These are phyloP conservation scores for Saccharomycopsis fibuligera DNA, from an alignment of 805 yeast species.

Conservation along the genomic window DNA sequence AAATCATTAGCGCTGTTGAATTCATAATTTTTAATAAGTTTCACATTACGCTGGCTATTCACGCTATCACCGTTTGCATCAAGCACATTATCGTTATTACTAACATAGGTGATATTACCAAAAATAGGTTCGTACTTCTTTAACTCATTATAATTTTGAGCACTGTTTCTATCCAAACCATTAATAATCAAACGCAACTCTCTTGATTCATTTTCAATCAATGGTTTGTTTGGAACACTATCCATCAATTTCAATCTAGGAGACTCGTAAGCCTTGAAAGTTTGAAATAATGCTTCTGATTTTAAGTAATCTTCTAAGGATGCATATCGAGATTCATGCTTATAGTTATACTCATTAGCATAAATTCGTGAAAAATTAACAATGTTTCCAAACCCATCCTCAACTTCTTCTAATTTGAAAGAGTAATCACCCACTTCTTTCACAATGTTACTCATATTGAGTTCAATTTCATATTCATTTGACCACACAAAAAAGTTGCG, in stretches of 20 bases:
- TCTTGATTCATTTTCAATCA: conserved; percentile 14
- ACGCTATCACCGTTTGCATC: background rate
- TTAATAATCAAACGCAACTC: conserved; percentile 16
- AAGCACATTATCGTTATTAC: conserved; percentile 24
- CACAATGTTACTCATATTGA: conserved; percentile 34
- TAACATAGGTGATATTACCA: conserved; percentile 29
- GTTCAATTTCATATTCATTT: conserved; percentile 36
- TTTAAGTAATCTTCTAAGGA: conserved; percentile 15
- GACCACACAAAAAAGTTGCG: conserved; percentile 29
- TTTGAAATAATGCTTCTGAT: conserved; percentile 6
- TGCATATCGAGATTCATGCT: conserved; percentile 20
- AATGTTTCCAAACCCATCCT: conserved; percentile 62
- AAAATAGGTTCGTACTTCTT: conserved; percentile 27
- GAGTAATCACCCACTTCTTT: conserved; percentile 43
- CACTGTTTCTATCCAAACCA: conserved; percentile 2
- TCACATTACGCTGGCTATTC: conserved; percentile 20
- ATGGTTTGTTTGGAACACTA: conserved; percentile 10
- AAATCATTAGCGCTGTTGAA: conserved; percentile 28
- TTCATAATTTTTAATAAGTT: conserved; percentile 22
- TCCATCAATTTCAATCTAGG: conserved; percentile 47
- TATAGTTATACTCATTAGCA: conserved; percentile 22
- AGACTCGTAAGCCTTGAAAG: conserved; percentile 47
- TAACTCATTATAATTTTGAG: conserved; percentile 6
- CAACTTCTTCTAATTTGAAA: conserved; percentile 51
- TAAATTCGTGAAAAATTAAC: conserved; percentile 35